A percentile compares a stretch with the other conserved stretches of the same genome.
These are phyloP conservation scores for Cornus suecica DNA, from an alignment of 148 eudicot species.

Conservation along the genomic window DNA sequence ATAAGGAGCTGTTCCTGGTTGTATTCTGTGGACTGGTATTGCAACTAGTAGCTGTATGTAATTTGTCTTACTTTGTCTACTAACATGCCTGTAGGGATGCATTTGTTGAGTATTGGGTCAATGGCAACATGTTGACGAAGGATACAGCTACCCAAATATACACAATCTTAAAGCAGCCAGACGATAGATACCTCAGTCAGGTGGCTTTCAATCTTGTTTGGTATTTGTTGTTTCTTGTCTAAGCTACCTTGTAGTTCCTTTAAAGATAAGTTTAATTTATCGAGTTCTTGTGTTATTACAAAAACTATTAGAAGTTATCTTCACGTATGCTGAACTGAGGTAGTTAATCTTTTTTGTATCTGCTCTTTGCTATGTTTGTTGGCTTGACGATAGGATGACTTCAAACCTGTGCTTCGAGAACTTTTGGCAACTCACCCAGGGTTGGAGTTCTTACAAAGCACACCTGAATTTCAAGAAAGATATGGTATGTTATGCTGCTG, in stretches of 20 bases:
- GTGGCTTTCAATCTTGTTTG: slow-evolving; percentile 25
- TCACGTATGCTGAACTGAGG: neutral
- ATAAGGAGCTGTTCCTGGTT: neutral
- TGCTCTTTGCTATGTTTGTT: neutral
- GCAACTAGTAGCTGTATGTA: neutral
- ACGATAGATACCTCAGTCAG: slow-evolving; percentile 62
- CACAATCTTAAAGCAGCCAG: slow-evolving; percentile 78
- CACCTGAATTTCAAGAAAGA: slow-evolving; percentile 98
- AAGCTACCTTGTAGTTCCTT: neutral
- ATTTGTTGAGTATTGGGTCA: slow-evolving; percentile 91
- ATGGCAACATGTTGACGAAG: slow-evolving; percentile 78
- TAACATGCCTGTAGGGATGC: slow-evolving; percentile 58
- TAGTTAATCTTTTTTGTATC: neutral
- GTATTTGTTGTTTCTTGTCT: neutral
- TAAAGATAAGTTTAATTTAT: neutral
- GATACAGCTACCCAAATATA: slow-evolving; percentile 75
- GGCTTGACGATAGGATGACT: slow-evolving; percentile 58
- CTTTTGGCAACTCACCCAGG: slow-evolving; percentile 96
- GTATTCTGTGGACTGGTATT: neutral
- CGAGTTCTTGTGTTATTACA: neutral
- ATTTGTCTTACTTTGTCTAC: slow-evolving; percentile 8
- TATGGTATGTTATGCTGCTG: slow-evolving; percentile 48
- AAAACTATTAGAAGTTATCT: neutral
- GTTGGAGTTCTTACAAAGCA: slow-evolving; percentile 82
- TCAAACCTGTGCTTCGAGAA: slow-evolving; percentile 83